Evolutionary conservation across 2,329 filamentous ascomycete species (phyloP), one percentile per base, ranked within the genome.

Genomic region (Colletotrichum acutatum): DNA sequence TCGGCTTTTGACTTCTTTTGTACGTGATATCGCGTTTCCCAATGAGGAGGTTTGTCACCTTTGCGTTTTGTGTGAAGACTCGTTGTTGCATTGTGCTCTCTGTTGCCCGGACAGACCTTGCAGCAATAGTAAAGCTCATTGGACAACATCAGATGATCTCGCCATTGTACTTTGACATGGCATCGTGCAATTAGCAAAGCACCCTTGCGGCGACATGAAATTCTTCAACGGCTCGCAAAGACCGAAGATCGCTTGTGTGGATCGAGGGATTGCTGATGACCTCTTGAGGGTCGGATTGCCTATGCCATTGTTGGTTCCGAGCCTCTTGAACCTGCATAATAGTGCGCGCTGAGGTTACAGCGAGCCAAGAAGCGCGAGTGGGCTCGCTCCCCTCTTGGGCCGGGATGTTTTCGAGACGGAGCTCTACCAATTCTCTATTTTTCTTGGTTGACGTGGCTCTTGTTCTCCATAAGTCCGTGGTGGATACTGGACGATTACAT

Each of bases 181-280:
- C 24, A 56, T 60, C 9, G 52, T 54, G 26, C 32, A 69, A 30
- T 28, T 64, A 42, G 46, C 12, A 49, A 52, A 30, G 34, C 34
- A 70, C 56, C 66, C 60, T 62, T 71, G 68, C 37, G 60, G 49
- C 61, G 56, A 66, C 66, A 72, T 73, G 68, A 57, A 52, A 71
- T 71, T 73, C 71, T 73, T 73, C 71, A 73, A 73, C 71, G 71
- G 71, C 71, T 71, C 9, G 24, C 30, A 11, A 71, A 49, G 54
- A 61, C 71, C 71, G 66, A 71, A 66, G 60, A 71, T 70, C 32
- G 71, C 60, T 62, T 66, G 49, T 57, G 71, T 73, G 71, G 66
- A 65, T 61, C 66, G 56, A 73, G 52, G 66, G 67, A 71, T 73
- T 65, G 60, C 61, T 71, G 60, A 61, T 61, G 61, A 32, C 61